These are phyloP conservation scores for Hanseniaspora clermontiae DNA, from an alignment of 805 yeast genomes.

Conservation along the genomic window DNA sequence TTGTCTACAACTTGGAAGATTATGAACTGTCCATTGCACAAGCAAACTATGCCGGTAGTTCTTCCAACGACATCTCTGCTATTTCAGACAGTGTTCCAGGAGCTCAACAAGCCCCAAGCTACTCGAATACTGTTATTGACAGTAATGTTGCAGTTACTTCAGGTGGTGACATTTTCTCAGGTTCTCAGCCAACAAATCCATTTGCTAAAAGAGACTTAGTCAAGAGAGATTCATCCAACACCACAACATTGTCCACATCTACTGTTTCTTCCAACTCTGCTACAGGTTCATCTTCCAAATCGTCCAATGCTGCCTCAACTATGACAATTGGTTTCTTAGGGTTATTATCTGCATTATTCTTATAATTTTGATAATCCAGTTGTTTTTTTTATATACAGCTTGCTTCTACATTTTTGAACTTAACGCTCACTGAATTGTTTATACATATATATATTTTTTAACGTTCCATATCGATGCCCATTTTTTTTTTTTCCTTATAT, in stretches of 20 bases:
- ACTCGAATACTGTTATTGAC: conserved; percentile 34
- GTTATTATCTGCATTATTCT: neutral
- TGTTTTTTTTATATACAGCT: no score
- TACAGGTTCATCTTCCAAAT: neutral
- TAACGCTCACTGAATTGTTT: no score
- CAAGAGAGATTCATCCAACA: neutral
- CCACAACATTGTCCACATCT: neutral
- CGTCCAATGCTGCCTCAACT: neutral
- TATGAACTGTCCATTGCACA: conserved; percentile 46
- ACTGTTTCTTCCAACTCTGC: neutral
- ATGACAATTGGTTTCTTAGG: neutral
- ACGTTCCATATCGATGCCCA: no score
- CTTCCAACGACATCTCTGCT: conserved; percentile 18
- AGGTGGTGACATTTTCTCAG: conserved; percentile 24
- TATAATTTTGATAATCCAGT: neutral
- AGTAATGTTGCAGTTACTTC: conserved; percentile 18
- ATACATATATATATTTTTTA: no score
- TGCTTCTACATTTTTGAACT: no score
- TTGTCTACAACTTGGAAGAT: conserved; percentile 52
- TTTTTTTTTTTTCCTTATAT: no score
- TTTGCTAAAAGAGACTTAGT: conserved; percentile 1
- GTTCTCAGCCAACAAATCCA: conserved; percentile 1
- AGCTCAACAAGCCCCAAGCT: conserved; percentile 37
- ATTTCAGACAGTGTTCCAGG: conserved; percentile 31
- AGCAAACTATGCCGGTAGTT: conserved; percentile 22